phyloP scores from a whole-genome alignment of 2,329 filamentous ascomycete genomes.

The Samsoniella hepiali region DNA sequence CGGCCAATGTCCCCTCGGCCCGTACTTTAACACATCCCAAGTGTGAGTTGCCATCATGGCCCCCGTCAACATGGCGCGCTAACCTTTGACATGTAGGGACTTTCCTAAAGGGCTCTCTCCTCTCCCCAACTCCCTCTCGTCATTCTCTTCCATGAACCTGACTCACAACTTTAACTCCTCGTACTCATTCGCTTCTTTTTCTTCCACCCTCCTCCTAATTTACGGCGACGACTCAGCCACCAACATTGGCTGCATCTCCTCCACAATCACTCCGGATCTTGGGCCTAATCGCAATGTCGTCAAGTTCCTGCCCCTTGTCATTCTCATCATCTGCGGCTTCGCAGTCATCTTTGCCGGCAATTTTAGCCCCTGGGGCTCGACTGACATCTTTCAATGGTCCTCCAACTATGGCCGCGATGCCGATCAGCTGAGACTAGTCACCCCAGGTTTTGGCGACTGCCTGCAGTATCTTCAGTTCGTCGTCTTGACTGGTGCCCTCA shows the following conservation, averaged over 20 bases:
- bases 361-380: slow-evolving; percentile 90
- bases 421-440: slow-evolving; percentile 86
- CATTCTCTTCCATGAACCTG: slow-evolving; percentile 70
- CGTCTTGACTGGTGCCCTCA: slow-evolving; percentile 80
- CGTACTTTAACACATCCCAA: slow-evolving; percentile 57
- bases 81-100: slow-evolving; percentile 27
- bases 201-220: slow-evolving; percentile 68
- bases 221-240: slow-evolving; percentile 66
- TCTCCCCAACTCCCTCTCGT: slow-evolving; percentile 48
- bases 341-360: slow-evolving; percentile 83
- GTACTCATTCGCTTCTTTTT: slow-evolving; percentile 82
- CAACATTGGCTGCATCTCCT: slow-evolving; percentile 73
- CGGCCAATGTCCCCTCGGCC: slow-evolving; percentile 69
- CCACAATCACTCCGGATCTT: slow-evolving; percentile 80
- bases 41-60: slow-evolving; percentile 33
- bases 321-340: slow-evolving; percentile 75
- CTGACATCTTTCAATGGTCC: slow-evolving; percentile 91
- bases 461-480: slow-evolving; percentile 96
- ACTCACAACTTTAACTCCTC: slow-evolving; percentile 72
- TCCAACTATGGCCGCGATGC: slow-evolving; percentile 95
- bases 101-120: slow-evolving; percentile 32
- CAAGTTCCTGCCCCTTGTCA: slow-evolving; percentile 71
- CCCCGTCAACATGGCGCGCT: slow-evolving; percentile 15
- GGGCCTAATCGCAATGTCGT: slow-evolving; percentile 67
- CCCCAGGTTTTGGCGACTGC: slow-evolving; percentile 93